These are phyloP conservation scores for Fusarium graminum DNA, from an alignment of 2,329 filamentous ascomycete genomes.

Conservation along the genomic window DNA sequence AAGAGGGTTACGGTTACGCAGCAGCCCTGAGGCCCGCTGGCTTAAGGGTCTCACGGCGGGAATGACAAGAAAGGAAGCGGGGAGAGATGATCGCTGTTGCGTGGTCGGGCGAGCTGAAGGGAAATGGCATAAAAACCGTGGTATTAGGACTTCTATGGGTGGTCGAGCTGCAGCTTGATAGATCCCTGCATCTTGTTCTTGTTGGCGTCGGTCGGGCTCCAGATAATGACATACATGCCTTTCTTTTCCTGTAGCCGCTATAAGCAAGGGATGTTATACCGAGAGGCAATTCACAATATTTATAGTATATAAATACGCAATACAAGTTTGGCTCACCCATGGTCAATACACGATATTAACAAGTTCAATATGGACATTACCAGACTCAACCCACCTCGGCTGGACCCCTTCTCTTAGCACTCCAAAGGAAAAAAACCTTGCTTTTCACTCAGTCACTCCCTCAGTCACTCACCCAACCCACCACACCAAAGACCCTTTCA, in stretches of 20 bases:
- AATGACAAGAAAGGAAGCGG: slow-evolving; percentile 26
- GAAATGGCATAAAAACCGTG: slow-evolving; percentile 1
- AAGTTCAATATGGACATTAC: slow-evolving; percentile 10
- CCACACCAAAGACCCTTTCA: slow-evolving; percentile 34
- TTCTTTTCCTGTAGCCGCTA: slow-evolving; percentile 10
- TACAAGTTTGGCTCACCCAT: slow-evolving; percentile 1
- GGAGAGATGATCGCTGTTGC: slow-evolving; percentile 25
- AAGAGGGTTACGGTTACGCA: slow-evolving; percentile 26
- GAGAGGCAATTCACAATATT: slow-evolving; percentile 22
- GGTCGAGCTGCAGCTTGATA: slow-evolving; percentile 37
- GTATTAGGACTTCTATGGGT: slow-evolving; percentile 12
- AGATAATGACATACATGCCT: slow-evolving; percentile 20
- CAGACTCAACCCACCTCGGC: slow-evolving; percentile 22
- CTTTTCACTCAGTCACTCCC: slow-evolving; percentile 9
- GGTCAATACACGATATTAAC: not conserved
- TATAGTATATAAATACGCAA: slow-evolving; percentile 17
- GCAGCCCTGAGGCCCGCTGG: slow-evolving; percentile 34
- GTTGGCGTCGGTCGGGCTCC: slow-evolving; percentile 32
- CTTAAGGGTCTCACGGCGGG: slow-evolving; percentile 26
- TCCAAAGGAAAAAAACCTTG: slow-evolving; percentile 14
- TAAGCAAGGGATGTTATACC: slow-evolving; percentile 14
- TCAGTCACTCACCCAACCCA: slow-evolving; percentile 44
- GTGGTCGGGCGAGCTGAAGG: slow-evolving; percentile 32
- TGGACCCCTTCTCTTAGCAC: slow-evolving; percentile 19
- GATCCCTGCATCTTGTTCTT: slow-evolving; percentile 40